Base-by-base conservation (phyloP, 2,329 filamentous ascomycete genomes). In the Botrytis squamosa region DNA sequence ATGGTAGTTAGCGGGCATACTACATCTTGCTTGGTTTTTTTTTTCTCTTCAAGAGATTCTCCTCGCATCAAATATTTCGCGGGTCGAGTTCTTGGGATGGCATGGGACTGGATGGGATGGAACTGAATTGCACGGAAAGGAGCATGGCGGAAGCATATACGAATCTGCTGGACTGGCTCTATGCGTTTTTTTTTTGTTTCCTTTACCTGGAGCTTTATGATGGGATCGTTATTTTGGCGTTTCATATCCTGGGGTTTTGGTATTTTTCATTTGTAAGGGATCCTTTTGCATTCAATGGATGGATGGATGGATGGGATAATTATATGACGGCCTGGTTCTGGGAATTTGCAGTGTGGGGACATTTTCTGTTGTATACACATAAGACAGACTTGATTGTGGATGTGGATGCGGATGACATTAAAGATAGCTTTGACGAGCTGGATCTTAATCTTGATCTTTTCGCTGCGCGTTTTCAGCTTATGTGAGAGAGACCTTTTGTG, bases 241-340 rank as follows among this genome's bases (percentile, higher is more conserved):
- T 68, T 68, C 65, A 68, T 33, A 68, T 57, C 49, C 36, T 40
- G 16, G 65, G 36, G 55, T 40, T 52, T 20, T 20, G 46, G 49
- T 42, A 40, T n/a, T 33, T 22, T 57, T 52, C 42, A 20, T 68
- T 68, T 22, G 36, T n/a, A 1, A 16, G 14, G 38, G 25, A 18
- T 49, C 33, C 55, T 57, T 12, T 42, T 68, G 66, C 49, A 57
- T 68, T 68, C 52, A 57, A 57, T 52, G 49, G 65, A 67, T 68
- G 66, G 49, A 68, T 55, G 66, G 49, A 68, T 55, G 66, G 49
- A 68, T 68, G 46, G 36, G 25, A 42, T 25, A 42, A 42, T 42
- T 42, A 57, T 57, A 68, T 68, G 66, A 68, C 66, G 66, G 66
- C 38, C 66, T 68, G 49, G 66, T 16, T 38, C n/a, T 68, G 52